Evolutionary conservation across 2,329 filamentous ascomycete genomes (phyloP).

Genomic region (Phyllosticta citribraziliensis): DNA sequence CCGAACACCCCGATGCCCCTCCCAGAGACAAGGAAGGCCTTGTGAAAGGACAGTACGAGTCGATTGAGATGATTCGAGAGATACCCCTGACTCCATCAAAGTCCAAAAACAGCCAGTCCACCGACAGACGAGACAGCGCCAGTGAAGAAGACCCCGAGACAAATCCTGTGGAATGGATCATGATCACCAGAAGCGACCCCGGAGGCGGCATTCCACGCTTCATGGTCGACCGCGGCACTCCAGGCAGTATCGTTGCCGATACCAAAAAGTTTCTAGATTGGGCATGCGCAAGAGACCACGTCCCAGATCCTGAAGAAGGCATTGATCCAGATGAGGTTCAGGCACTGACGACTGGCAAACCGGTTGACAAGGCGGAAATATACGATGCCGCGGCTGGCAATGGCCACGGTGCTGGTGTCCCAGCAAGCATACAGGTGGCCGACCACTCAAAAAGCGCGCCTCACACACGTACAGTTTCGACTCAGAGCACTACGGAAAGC

Average conservation of each 20-base stretch:
- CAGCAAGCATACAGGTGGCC: constrained; percentile 23
- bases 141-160: constrained; percentile 37
- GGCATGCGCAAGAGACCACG: constrained; percentile 47
- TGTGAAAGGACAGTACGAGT: constrained; percentile 81
- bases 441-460: not conserved
- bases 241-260: constrained; percentile 67
- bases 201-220: constrained; percentile 82
- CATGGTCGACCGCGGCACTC: constrained; percentile 84
- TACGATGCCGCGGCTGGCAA: constrained; percentile 24
- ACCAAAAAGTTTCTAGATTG: constrained; percentile 75
- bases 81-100: constrained; percentile 47
- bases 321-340: not conserved
- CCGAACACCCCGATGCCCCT: constrained; percentile 64
- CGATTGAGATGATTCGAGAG: constrained; percentile 82
- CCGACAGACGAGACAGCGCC: constrained; percentile 19
- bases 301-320: constrained; percentile 25
- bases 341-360: not conserved
- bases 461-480: not conserved
- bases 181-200: constrained; percentile 83
- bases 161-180: constrained; percentile 78
- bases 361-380: not conserved
- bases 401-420: constrained; percentile 27
- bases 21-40: constrained; percentile 51
- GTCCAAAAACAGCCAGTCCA: constrained; percentile 27
- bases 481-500: constrained; percentile 10